Percentiles rank a stretch among this genome's conserved stretches.
Conservation (phyloP, 352 stramenopile species). For the Thalassiosira exigua region DNA sequence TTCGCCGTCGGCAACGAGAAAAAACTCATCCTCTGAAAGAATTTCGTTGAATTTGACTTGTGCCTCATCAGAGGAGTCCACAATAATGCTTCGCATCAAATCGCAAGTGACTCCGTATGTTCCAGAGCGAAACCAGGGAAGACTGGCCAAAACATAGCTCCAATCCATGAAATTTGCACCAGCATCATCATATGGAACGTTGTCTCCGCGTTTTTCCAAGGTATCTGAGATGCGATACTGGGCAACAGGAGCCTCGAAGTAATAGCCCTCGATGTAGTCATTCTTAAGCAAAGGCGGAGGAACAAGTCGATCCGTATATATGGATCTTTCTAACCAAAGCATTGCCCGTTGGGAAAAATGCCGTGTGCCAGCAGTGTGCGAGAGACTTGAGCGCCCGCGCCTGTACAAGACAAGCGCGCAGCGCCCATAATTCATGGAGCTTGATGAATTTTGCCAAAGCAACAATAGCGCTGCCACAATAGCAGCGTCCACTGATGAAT, state of each 20-base stretch:
- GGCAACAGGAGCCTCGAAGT: constrained; percentile 19
- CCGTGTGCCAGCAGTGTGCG: background rate
- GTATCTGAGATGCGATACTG: constrained; percentile 17
- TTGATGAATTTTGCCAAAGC: constrained; percentile 27
- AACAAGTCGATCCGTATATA: constrained; percentile 6
- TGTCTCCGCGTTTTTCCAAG: background rate
- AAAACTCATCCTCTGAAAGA: constrained; percentile 50
- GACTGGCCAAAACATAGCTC: constrained; percentile 33
- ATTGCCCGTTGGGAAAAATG: constrained; percentile 29
- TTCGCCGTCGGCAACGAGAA: constrained; percentile 43
- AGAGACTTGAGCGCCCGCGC: constrained; percentile 3
- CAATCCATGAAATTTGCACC: constrained; percentile 34
- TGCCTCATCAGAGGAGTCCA: too few relatives aligned
- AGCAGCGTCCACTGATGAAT: constrained; percentile 3
- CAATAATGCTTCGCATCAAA: constrained; percentile 27
- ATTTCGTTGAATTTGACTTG: background rate
- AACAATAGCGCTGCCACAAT: constrained; percentile 16
- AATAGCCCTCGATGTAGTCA: constrained; percentile 6
- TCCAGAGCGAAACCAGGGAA: constrained; percentile 36
- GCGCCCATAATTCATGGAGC: constrained; percentile 9
- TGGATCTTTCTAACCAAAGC: constrained; percentile 46
- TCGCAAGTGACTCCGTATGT: constrained; percentile 29
- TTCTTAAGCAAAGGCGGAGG: background rate
- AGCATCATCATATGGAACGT: constrained; percentile 8
- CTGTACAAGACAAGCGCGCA: constrained; percentile 18